Conservation (phyloP, 2,329 filamentous ascomycete species). For the Scedosporium boydii region DNA sequence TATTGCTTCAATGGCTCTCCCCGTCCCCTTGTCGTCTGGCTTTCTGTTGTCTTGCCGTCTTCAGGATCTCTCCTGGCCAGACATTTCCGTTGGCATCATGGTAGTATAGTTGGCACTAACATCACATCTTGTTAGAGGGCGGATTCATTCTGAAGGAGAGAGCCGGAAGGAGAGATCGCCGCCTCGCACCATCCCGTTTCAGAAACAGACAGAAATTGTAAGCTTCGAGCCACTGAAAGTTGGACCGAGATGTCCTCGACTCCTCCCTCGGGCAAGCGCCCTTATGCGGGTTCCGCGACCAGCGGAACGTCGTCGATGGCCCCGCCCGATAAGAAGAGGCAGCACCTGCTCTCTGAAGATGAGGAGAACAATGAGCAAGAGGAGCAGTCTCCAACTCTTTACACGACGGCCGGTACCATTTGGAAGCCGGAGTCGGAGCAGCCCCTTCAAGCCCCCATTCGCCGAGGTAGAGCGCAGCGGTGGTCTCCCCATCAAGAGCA, state of each 20-base stretch:
- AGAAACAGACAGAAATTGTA: not conserved
- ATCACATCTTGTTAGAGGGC: not conserved
- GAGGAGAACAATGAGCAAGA: not conserved
- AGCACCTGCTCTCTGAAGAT: not conserved
- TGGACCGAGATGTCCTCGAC: not conserved
- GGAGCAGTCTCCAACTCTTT: slow-evolving; percentile 26
- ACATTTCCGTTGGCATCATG: not conserved
- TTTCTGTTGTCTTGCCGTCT: not conserved
- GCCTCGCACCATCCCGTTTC: not conserved
- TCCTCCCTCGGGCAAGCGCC: not conserved
- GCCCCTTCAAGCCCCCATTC: slow-evolving; percentile 40
- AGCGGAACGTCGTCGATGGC: not conserved
- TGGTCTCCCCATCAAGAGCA: slow-evolving; percentile 14
- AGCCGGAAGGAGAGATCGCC: not conserved
- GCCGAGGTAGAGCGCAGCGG: slow-evolving; percentile 38
- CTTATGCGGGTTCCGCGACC: not conserved
- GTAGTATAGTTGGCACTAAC: not conserved
- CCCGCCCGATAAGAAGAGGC: not conserved
- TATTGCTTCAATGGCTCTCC: not conserved
- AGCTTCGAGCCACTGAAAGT: not conserved
- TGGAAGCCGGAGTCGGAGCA: slow-evolving; percentile 37
- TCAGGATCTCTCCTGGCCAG: not conserved
- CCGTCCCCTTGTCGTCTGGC: not conserved
- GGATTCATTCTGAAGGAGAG: not conserved
- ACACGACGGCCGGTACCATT: slow-evolving; percentile 48